These are phyloP conservation scores for Prunus salicina DNA, from an alignment of 306 rosid species.

Conservation along the genomic window DNA sequence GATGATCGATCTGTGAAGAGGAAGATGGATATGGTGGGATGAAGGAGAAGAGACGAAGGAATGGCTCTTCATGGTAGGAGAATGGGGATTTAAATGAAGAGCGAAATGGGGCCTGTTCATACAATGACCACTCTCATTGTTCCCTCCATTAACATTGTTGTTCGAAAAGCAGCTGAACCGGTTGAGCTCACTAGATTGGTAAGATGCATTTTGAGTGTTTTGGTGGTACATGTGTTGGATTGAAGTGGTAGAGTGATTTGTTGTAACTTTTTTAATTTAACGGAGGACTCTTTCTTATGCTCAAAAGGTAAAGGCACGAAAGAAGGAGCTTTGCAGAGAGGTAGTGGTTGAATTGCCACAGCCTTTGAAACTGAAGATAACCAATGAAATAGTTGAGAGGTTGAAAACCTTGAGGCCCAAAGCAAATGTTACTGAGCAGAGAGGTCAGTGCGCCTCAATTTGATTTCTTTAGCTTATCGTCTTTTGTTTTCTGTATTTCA, in stretches of 20 bases:
- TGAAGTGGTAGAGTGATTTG: background rate
- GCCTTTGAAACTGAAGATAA: slow-evolving; percentile 65
- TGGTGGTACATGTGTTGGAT: slow-evolving; percentile 7
- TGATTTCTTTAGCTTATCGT: background rate
- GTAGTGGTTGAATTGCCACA: slow-evolving; percentile 52
- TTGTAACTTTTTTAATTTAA: background rate
- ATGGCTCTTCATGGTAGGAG: slow-evolving; percentile 68
- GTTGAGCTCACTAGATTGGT: slow-evolving; percentile 71
- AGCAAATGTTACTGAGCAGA: slow-evolving; percentile 47
- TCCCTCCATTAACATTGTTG: slow-evolving; percentile 79
- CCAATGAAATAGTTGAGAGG: slow-evolving; percentile 60
- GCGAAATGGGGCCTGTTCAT: slow-evolving; percentile 65
- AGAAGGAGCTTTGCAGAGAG: slow-evolving; percentile 51
- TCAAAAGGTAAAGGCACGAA: slow-evolving; percentile 57
- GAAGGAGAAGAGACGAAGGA: slow-evolving; percentile 55
- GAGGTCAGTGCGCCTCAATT: slow-evolving; percentile 44
- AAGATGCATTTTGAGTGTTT: slow-evolving; percentile 19
- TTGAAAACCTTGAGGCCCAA: slow-evolving; percentile 51
- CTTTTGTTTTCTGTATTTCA: background rate
- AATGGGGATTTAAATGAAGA: slow-evolving; percentile 62
- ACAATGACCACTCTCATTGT: slow-evolving; percentile 73
- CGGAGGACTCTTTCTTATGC: slow-evolving; percentile 8
- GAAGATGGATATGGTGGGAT: slow-evolving; percentile 59
- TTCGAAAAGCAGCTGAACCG: slow-evolving; percentile 66
- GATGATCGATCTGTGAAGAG: slow-evolving; percentile 20